Base-by-base conservation (phyloP, 768 basidiomycete genomes). In the Cystofilobasidium bisporidii region DNA sequence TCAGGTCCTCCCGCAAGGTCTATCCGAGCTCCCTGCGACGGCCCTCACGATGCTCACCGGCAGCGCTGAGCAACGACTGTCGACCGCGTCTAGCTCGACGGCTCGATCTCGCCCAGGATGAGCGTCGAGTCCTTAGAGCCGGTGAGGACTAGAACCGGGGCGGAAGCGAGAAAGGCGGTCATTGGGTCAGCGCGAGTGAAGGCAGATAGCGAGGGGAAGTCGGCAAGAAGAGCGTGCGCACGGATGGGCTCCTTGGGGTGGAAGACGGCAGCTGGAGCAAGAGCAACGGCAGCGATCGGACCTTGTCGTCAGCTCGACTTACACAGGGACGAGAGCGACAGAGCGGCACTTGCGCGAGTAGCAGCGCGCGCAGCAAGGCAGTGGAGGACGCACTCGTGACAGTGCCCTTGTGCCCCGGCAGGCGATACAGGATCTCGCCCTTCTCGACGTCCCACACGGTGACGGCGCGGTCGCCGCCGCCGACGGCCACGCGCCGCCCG, bases 201-300 rank as follows among this genome's bases (percentile, higher is more conserved):
- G 66, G 69, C 2, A 70, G n/a, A 33, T n/a, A 20, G 41, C 2
- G 26, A 48, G 28, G 4, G 28, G 15, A n/a, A n/a, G n/a, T n/a
- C n/a, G n/a, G n/a, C n/a, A n/a, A n/a, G 9, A 61, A 8, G 48
- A 50, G 36, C 69, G 33, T 48, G 59, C 91, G 71, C 77, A 94
- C 91, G 84, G 76, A 96, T 92, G 15, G 92, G 93, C 73, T 96
- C 92, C 74, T 86, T 90, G 12, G 94, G 92, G 76, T 94, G 91
- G 81, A 94, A 96, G 72, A 94, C 96, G 0, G 91, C 90, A n/a
- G 87, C 81, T 63, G 45, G 47, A 45, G 30, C 8, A 41, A n/a
- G n/a, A n/a, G n/a, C n/a, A n/a, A n/a, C n/a, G n/a, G n/a, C n/a
- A n/a, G n/a, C n/a, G n/a, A n/a, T n/a, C n/a, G n/a, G n/a, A n/a